Evolutionary conservation across 2,329 filamentous ascomycete genomes (phyloP), one percentile per base, ranked within the genome.

Genomic region (Grosmannia serpens): DNA sequence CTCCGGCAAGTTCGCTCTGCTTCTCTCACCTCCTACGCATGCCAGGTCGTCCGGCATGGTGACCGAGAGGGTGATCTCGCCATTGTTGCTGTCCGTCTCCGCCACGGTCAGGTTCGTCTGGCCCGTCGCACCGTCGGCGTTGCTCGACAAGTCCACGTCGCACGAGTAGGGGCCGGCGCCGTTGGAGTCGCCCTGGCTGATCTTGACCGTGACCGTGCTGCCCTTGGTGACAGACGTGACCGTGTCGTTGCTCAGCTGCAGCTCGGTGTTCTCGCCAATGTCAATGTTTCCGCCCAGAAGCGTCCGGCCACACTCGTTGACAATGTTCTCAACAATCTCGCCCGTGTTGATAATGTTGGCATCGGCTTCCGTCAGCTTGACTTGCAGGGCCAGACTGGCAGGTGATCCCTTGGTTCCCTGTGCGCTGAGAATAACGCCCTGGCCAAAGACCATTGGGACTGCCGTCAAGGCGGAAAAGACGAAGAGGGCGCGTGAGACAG

Each of bases 301-400:
- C 20, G 83, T 86, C 61, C 82, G 76, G 55, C 83, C 83, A 64
- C 83, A 86, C 57, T 79, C 74, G 62, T 80, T 82, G 47, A 81
- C 80, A 4, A 77, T 67, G 62, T 80, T 80, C 59, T 71, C 70
- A 2, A 64, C 61, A 62, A 80, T 76, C 71, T 81, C 74, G 7
- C 75, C 75, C 58, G 81, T 77, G 55, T 75, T 74, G 69, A 86
- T 86, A 64, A 84, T 76, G 53, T 81, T 84, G 10, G 81, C 74
- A 60, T 86, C 83, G 61, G 35, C 1, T 10, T 81, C 78, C 64
- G 82, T 77, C 63, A 82, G 73, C 59, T 68, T 68, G 51, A 75
- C 68, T 62, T 81, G 75, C 58, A 84, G 74, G 75, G 50, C 51
- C 50, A 59, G 55, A 51, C 58, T 57, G 24, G 59, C 26, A 4